Percentiles rank a stretch among this genome's conserved stretches.
Conservation (phyloP, 1,284 basidiomycete species). For the Grifola frondosa region DNA sequence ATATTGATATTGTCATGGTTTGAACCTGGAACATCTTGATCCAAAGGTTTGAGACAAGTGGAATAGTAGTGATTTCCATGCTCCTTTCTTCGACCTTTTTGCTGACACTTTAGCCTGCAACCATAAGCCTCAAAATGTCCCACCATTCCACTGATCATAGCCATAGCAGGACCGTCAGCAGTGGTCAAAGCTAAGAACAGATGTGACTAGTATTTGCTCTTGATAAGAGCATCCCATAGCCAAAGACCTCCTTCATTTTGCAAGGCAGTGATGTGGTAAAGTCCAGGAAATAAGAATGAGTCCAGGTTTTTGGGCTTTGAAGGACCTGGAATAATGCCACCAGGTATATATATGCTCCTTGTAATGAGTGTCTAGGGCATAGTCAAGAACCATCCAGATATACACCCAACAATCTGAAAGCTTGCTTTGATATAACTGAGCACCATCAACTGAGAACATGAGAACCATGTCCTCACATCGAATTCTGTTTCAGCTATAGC, state of each 20-base stretch:
- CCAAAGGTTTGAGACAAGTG: background rate
- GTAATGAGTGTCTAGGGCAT: constrained; percentile 21
- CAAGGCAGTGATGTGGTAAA: constrained; percentile 24
- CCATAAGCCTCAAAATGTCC: constrained; percentile 34
- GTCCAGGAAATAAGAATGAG: constrained; percentile 23
- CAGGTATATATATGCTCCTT: constrained; percentile 26
- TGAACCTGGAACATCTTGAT: background rate
- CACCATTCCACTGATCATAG: constrained; percentile 32
- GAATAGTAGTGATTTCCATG: constrained; percentile 29
- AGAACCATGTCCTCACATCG: constrained; percentile 19
- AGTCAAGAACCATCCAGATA: constrained; percentile 28
- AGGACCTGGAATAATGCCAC: constrained; percentile 28
- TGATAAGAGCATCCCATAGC: constrained; percentile 18
- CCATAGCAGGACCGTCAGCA: constrained; percentile 25
- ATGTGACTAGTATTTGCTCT: constrained; percentile 10
- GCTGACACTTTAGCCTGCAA: constrained; percentile 33
- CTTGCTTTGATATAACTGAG: constrained; percentile 30
- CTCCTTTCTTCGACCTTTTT: constrained; percentile 33
- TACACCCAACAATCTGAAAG: constrained; percentile 30
- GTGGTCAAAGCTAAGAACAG: constrained; percentile 17
- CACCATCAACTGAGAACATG: constrained; percentile 32
- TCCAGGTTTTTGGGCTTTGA: constrained; percentile 28
- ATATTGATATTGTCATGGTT: constrained; percentile 10
- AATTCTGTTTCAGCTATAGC: constrained; percentile 16
- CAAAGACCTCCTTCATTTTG: constrained; percentile 18